Evolutionary conservation across 306 rosid genomes (phyloP), one percentile per base, ranked within the genome.

Genomic region (Ziziphus jujuba): DNA sequence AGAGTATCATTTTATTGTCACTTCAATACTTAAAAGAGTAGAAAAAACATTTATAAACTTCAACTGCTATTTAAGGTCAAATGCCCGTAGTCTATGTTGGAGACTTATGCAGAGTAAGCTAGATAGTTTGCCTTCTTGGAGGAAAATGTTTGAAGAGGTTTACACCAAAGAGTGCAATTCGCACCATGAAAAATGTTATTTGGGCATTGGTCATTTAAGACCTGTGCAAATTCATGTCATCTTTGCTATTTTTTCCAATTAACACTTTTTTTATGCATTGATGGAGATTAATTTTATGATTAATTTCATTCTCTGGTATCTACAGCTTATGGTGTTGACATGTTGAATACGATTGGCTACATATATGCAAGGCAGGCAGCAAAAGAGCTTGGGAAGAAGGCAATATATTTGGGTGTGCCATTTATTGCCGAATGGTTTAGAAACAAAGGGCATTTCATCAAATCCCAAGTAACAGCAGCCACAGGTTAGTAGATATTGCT

Each of bases 381-480:
- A 3, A 88, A 90, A 74, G 98, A 93, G 85, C 90, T 93, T 19
- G 98, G 98, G 59, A 93, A 93, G 87, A 93, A 93, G 78, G 98
- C 98, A 53, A 86, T 93, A 57, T 93, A 80, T 83, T 74, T 93
- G 81, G 98, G 97, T 13, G 95, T 93, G 72, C 98, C 98, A 63
- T 93, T 93, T 80, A 59, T 93, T 75, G 98, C 98, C 17, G 98
- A 93, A 77, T 93, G 98, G 98, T 93, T 88, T 80, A 86, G 98
- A 81, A 90, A 93, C 87, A 93, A 93, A 80, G 98, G 98, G 67
- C 98, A 93, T 81, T 88, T 87, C 68, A 88, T 93, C 72, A 93
- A 90, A 74, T 93, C 98, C 75, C 98, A 93, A 76, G 98, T 93
- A 67, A 90, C 98, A 64, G 98, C 98, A 20, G 98, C 98, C 60